These are phyloP conservation scores for Vanderwaltozyma tropicalis DNA, from an alignment of 805 yeast genomes.

Conservation along the genomic window DNA sequence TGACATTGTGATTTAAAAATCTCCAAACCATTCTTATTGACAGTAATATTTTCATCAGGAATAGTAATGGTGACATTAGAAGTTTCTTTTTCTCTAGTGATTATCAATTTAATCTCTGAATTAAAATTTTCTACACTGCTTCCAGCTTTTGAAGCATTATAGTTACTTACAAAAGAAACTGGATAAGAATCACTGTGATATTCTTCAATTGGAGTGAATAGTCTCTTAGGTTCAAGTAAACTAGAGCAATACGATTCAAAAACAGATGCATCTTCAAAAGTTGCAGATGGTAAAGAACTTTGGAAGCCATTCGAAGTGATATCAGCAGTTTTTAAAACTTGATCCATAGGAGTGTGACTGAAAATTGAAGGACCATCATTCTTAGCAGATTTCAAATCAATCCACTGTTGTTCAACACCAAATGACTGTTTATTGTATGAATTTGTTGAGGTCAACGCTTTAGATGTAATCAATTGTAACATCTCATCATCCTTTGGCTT, in stretches of 20 bases:
- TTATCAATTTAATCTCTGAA: neutral
- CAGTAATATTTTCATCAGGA: neutral
- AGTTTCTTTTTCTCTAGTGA: neutral
- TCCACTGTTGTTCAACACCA: conserved; percentile 12
- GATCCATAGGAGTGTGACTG: conserved; percentile 22
- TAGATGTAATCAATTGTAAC: conserved; percentile 19
- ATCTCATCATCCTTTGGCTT: conserved; percentile 24
- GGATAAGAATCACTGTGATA: neutral
- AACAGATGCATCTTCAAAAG: too few relatives aligned
- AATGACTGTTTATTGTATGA: neutral
- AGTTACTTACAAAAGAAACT: too few relatives aligned
- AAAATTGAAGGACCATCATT: neutral
- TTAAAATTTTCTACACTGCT: neutral
- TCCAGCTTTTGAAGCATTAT: neutral
- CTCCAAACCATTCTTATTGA: too few relatives aligned
- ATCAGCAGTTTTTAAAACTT: conserved; percentile 23
- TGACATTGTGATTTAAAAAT: neutral
- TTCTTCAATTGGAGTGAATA: neutral
- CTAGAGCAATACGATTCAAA: too few relatives aligned
- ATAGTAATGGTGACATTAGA: too few relatives aligned
- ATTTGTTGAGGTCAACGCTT: conserved; percentile 6
- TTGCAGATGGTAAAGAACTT: conserved; percentile 3
- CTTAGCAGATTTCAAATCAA: conserved; percentile 10
- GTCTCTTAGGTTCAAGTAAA: too few relatives aligned
- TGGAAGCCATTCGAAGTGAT: conserved; percentile 22